Evolutionary conservation across 2,329 filamentous ascomycete genomes (phyloP).

Genomic region (Dactylonectria estremocensis): DNA sequence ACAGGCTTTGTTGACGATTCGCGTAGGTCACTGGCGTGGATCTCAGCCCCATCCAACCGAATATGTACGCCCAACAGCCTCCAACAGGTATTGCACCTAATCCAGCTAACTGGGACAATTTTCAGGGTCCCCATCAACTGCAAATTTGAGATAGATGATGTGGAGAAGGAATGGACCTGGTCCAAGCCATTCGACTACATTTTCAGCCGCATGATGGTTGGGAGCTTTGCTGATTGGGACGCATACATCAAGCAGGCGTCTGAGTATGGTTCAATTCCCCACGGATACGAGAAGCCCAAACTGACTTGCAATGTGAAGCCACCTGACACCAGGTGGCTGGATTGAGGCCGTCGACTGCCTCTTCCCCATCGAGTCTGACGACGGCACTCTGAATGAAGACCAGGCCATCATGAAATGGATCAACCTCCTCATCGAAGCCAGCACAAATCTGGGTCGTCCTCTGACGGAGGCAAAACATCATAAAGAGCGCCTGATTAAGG

Average conservation of each 20-base stretch:
- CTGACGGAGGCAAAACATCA: no score
- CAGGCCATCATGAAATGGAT: no score
- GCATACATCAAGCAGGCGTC: conserved; percentile 17
- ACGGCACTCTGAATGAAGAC: no score
- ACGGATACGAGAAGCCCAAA: no score
- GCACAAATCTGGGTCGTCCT: no score
- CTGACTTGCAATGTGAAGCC: no score
- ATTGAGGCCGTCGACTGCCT: no score
- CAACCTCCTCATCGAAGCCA: no score
- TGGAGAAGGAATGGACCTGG: conserved; percentile 39
- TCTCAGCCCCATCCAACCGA: conserved; percentile 33
- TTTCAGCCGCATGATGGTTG: conserved; percentile 35
- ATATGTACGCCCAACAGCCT: conserved; percentile 11
- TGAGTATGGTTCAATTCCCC: conserved; percentile 10
- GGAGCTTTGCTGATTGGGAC: conserved; percentile 37
- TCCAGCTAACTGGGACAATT: fast-evolving
- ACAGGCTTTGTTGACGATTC: no score
- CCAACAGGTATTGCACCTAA: not conserved
- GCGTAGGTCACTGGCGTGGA: conserved; percentile 32
- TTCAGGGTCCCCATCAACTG: conserved; percentile 25
- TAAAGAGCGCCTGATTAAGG: no score
- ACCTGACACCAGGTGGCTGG: no score
- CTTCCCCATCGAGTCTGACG: no score
- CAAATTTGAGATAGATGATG: conserved; percentile 29
- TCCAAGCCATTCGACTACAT: conserved; percentile 31